These are phyloP conservation scores for Luvunga scandens DNA, from an alignment of 345 rosid species.

Conservation along the genomic window DNA sequence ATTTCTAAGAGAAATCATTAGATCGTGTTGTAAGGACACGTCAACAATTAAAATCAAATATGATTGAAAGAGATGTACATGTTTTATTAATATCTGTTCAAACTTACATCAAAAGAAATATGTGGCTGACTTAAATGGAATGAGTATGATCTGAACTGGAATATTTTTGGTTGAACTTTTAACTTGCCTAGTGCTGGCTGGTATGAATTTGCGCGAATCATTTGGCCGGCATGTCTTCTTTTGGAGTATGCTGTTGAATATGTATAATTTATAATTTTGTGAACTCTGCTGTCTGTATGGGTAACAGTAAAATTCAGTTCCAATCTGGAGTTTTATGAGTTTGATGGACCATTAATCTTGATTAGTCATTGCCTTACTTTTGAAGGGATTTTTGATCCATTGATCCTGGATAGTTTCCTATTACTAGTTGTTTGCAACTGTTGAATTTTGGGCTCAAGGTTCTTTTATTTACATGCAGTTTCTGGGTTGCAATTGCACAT, in stretches of 20 bases:
- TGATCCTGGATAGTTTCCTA: neutral
- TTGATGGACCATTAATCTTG: neutral
- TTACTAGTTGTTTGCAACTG: neutral
- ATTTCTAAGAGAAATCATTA: neutral
- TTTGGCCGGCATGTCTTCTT: neutral
- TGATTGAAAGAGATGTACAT: neutral
- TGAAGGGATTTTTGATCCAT: neutral
- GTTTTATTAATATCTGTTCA: neutral
- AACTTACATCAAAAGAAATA: neutral
- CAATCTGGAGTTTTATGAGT: neutral
- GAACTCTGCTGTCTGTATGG: neutral
- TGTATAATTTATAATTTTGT: neutral
- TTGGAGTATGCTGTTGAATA: neutral
- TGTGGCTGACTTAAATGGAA: neutral
- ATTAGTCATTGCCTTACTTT: neutral
- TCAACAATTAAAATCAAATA: neutral
- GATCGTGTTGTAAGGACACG: neutral
- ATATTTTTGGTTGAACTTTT: neutral
- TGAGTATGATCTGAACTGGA: neutral
- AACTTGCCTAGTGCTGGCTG: neutral
- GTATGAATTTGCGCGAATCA: neutral
- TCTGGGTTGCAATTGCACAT: constrained; percentile 65
- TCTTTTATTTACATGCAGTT: constrained; percentile 44
- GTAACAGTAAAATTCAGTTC: neutral
- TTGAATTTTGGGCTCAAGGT: neutral